A percentile compares a stretch with the other conserved stretches of the same genome.
These are phyloP conservation scores for Dactylellina leptospora DNA, from an alignment of 2,329 filamentous ascomycete species.

Conservation along the genomic window DNA sequence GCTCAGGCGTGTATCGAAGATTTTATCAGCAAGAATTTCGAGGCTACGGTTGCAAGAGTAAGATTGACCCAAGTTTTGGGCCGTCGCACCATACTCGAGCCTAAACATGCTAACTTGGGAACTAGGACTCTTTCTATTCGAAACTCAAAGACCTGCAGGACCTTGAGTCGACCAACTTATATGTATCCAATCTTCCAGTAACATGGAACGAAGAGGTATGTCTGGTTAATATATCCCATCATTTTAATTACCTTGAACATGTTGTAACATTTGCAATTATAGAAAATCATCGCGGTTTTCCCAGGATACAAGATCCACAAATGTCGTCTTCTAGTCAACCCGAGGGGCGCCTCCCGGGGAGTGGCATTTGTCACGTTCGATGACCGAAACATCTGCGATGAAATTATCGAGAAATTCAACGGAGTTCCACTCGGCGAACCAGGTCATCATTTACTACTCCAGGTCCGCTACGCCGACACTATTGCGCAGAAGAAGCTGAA, in stretches of 20 bases:
- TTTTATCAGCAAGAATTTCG: slow-evolving; percentile 92
- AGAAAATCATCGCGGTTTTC: slow-evolving; percentile 38
- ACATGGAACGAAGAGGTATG: slow-evolving; percentile 87
- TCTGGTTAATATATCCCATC: no score
- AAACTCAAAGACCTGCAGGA: slow-evolving; percentile 96
- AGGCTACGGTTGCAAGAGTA: slow-evolving; percentile 95
- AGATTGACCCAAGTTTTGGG: slow-evolving; percentile 58
- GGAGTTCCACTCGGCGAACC: slow-evolving; percentile 75
- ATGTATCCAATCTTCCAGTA: slow-evolving; percentile 96
- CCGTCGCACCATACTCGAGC: not conserved
- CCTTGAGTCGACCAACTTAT: slow-evolving; percentile 88
- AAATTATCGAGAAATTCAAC: slow-evolving; percentile 86
- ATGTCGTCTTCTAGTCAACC: slow-evolving; percentile 53
- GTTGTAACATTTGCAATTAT: slow-evolving; percentile 55
- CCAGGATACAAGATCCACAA: not conserved
- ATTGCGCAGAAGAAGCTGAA: slow-evolving; percentile 96
- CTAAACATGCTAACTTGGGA: slow-evolving; percentile 3
- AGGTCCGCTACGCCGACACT: slow-evolving; percentile 96
- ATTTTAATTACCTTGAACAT: not conserved
- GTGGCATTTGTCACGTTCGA: slow-evolving; percentile 74
- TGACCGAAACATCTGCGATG: slow-evolving; percentile 84
- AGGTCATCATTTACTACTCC: slow-evolving; percentile 78
- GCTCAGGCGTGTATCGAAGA: slow-evolving; percentile 96
- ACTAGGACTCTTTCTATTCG: slow-evolving; percentile 94
- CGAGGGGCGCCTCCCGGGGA: slow-evolving; percentile 1